Percentiles rank a stretch among this genome's conserved stretches.
Conservation (phyloP, 345 rosid genomes). For the Balakata baccata region DNA sequence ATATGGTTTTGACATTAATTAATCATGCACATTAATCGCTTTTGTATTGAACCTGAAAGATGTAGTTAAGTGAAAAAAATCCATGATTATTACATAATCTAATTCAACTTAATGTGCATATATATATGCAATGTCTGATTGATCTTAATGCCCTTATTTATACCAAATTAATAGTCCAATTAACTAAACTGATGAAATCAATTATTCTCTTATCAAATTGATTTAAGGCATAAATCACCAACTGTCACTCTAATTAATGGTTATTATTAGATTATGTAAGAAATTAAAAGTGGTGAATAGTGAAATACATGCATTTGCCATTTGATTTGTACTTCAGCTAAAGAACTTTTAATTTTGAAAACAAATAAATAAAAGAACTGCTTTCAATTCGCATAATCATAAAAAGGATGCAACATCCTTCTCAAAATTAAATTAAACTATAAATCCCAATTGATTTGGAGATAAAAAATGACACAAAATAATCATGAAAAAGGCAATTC, state of each 20-base stretch:
- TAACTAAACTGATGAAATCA: not conserved
- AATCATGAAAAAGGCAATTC: not conserved
- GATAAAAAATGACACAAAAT: not conserved
- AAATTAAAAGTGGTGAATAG: not conserved
- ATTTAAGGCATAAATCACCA: not conserved
- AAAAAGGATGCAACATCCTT: constrained; percentile 1
- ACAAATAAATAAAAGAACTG: not conserved
- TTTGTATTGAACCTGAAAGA: too few relatives aligned
- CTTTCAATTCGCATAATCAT: not conserved
- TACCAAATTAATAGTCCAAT: not conserved
- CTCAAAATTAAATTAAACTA: not conserved
- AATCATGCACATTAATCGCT: too few relatives aligned
- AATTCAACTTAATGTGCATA: not conserved
- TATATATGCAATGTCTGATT: too few relatives aligned
- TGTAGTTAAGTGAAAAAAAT: too few relatives aligned
- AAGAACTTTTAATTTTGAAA: too few relatives aligned
- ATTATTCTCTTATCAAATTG: not conserved
- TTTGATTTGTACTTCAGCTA: not conserved
- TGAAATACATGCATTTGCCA: not conserved
- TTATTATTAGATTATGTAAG: not conserved
- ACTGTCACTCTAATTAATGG: not conserved
- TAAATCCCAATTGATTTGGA: not conserved
- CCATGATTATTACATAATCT: too few relatives aligned
- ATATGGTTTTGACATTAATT: too few relatives aligned
- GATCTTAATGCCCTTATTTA: not conserved